Percentiles rank a stretch among this genome's conserved stretches.
phyloP scores from a whole-genome alignment of 1,284 basidiomycete genomes.

The Leccinum proliferum region DNA sequence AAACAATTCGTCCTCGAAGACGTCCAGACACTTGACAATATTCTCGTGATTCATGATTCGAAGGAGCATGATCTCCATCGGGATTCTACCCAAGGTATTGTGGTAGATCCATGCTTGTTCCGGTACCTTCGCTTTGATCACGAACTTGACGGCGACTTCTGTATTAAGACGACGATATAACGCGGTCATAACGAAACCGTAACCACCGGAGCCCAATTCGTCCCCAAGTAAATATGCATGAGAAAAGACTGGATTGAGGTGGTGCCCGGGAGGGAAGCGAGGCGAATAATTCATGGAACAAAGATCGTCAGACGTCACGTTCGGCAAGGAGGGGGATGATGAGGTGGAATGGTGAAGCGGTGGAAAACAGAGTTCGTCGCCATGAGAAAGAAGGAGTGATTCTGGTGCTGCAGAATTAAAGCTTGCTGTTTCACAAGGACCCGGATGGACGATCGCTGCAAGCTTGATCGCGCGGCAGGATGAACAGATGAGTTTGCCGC shows the following conservation, averaged over 20 bases:
- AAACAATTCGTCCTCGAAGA: slow-evolving; percentile 79
- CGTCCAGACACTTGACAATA: slow-evolving; percentile 77
- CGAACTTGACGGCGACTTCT: slow-evolving; percentile 92
- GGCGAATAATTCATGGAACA: slow-evolving; percentile 43
- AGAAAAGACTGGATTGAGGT: slow-evolving; percentile 63
- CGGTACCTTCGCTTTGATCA: slow-evolving; percentile 81
- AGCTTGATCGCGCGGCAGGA: neutral
- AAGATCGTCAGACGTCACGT: slow-evolving; percentile 10
- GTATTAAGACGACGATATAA: slow-evolving; percentile 45
- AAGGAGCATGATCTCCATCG: slow-evolving; percentile 79
- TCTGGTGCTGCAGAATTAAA: slow-evolving; percentile 3
- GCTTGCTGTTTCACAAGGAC: neutral
- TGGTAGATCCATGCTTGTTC: slow-evolving; percentile 77
- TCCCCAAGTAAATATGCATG: slow-evolving; percentile 64
- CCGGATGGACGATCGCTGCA: neutral
- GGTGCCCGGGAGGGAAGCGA: slow-evolving; percentile 58
- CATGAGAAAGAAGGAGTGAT: slow-evolving; percentile 25
- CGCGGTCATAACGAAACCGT: slow-evolving; percentile 88
- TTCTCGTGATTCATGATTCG: slow-evolving; percentile 72
- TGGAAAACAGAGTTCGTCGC: slow-evolving; percentile 1
- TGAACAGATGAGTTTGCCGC: neutral
- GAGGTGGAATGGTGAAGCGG: slow-evolving; percentile 6
- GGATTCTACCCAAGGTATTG: slow-evolving; percentile 54
- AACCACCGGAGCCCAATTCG: slow-evolving; percentile 87
- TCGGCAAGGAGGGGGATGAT: neutral